Percentiles rank a stretch among this genome's conserved stretches.
Evolutionary conservation across 257 asterid genomes (phyloP).

Genomic region (Cynanchum wilfordii): DNA sequence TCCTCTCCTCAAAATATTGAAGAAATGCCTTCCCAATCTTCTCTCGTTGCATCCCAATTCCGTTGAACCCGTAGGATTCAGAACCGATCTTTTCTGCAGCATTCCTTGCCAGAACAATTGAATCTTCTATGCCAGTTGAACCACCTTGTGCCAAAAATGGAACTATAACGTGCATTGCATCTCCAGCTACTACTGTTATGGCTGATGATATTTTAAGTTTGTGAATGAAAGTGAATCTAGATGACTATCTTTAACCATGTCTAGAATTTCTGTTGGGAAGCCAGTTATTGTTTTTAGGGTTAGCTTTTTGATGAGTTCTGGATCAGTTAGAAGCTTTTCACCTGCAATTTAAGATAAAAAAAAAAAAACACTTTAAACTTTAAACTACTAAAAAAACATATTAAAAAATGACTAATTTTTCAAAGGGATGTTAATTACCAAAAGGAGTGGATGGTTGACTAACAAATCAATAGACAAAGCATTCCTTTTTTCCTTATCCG

Average conservation of each 20-base stretch:
- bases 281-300: constrained; percentile 17
- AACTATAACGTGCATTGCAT: constrained; percentile 47
- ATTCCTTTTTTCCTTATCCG: constrained; percentile 22
- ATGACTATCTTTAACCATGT: constrained; percentile 26
- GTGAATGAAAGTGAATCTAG: constrained; percentile 26
- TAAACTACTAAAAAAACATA: no score
- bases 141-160: constrained; percentile 42
- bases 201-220: constrained; percentile 32
- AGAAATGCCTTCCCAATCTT: constrained; percentile 16
- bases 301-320: constrained; percentile 20
- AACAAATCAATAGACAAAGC: constrained; percentile 31
- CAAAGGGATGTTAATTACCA: constrained; percentile 12
- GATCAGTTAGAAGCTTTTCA: constrained; percentile 22
- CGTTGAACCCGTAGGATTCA: background rate
- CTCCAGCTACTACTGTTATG: constrained; percentile 36
- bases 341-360: constrained; percentile 2
- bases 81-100: constrained; percentile 16
- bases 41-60: background rate
- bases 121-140: constrained; percentile 36
- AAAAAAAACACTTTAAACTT: no score
- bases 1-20: constrained; percentile 32
- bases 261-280: constrained; percentile 23
- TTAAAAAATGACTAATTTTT: no score
- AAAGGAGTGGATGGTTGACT: constrained; percentile 11
- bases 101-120: constrained; percentile 42